phyloP scores from a whole-genome alignment of 1,284 basidiomycete genomes.

The Stereum hirsutum region DNA sequence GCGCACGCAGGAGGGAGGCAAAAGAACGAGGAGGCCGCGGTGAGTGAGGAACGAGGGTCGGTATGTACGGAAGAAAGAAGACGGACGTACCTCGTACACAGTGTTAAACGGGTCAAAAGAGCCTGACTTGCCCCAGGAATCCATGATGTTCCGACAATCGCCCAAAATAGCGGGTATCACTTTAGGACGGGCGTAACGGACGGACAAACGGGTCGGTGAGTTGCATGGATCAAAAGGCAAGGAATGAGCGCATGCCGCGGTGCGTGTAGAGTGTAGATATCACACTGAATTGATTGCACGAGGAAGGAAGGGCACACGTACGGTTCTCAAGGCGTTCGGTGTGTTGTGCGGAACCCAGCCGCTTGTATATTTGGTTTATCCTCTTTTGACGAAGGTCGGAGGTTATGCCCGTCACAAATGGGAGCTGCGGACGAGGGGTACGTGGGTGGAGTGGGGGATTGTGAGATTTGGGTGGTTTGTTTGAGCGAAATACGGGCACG shows the following conservation, averaged over 20 bases:
- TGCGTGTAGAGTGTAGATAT: too few species aligned
- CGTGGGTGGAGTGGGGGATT: background rate
- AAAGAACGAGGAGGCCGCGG: conserved; percentile 1
- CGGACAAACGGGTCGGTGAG: conserved; percentile 7
- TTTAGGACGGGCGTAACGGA: conserved; percentile 16
- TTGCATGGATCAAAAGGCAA: too few species aligned
- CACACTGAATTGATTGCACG: too few species aligned
- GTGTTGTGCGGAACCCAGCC: conserved; percentile 50
- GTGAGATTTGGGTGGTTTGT: background rate
- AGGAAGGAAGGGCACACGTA: conserved; percentile 26
- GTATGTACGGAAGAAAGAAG: conserved; percentile 1
- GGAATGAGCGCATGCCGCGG: too few species aligned
- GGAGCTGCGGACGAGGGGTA: conserved; percentile 8
- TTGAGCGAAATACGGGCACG: background rate
- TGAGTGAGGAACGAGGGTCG: background rate
- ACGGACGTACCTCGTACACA: conserved; percentile 49
- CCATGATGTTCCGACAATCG: conserved; percentile 50
- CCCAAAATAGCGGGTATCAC: conserved; percentile 56
- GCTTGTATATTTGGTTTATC: conserved; percentile 59
- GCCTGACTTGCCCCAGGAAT: conserved; percentile 51
- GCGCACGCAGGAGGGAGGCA: too few species aligned
- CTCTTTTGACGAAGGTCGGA: conserved; percentile 51
- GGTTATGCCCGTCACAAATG: conserved; percentile 57
- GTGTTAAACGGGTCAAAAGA: conserved; percentile 60
- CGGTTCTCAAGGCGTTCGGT: conserved; percentile 47